phyloP scores from a whole-genome alignment of 2,329 filamentous ascomycete genomes.

The Aspergillus brunneoviolaceus region DNA sequence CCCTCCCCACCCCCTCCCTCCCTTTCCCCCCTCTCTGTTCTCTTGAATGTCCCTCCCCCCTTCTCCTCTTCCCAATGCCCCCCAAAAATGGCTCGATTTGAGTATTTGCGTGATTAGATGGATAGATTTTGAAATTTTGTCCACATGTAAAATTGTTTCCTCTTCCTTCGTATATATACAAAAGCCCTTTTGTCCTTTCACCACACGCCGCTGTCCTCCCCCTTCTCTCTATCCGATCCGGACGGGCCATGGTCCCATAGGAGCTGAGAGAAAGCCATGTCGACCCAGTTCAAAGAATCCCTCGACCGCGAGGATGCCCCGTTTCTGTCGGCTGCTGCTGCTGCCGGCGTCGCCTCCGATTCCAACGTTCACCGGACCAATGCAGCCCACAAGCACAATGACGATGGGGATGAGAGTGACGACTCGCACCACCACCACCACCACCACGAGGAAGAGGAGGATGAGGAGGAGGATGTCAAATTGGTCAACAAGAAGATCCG shows the following conservation, averaged over 20 bases:
- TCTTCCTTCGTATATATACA: constrained; percentile 3
- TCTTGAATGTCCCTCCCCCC: neutral
- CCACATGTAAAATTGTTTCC: constrained; percentile 1
- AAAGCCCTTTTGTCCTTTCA: neutral
- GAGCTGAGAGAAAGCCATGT: constrained; percentile 19
- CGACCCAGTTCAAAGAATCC: constrained; percentile 23
- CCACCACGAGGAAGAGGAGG: too few relatives aligned
- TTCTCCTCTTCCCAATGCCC: neutral
- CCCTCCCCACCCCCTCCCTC: neutral
- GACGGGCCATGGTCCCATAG: constrained; percentile 3
- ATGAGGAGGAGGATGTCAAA: constrained; percentile 7
- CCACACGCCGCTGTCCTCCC: neutral
- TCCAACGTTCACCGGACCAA: constrained; percentile 4
- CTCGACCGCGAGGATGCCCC: constrained; percentile 34
- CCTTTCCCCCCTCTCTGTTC: neutral
- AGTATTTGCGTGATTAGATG: neutral
- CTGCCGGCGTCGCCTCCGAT: constrained; percentile 10
- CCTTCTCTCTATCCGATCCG: neutral
- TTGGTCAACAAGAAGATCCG: constrained; percentile 28
- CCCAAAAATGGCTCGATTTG: neutral
- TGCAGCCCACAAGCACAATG: constrained; percentile 6
- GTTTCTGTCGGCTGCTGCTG: constrained; percentile 21
- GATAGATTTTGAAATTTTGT: neutral
- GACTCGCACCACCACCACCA: neutral
- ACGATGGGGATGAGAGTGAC: constrained; percentile 7